Evolutionary conservation across 73 alveolate species (phyloP).

Genomic region (Diophrys sp.): DNA sequence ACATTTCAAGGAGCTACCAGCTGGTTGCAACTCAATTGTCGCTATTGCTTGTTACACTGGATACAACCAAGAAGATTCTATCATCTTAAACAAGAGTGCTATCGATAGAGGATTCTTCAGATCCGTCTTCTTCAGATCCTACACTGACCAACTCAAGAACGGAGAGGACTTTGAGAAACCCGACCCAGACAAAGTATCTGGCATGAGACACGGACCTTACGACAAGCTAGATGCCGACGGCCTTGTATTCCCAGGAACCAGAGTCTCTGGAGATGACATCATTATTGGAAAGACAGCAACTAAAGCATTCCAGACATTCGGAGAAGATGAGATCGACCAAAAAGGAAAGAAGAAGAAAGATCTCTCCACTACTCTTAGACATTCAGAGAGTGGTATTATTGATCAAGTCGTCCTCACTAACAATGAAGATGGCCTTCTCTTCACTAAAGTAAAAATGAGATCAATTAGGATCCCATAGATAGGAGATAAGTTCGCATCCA

Average conservation of each 20-base stretch:
- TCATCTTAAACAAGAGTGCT: constrained; percentile 93
- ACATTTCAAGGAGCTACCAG: constrained; percentile 93
- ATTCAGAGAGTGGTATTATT: constrained; percentile 93
- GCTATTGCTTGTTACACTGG: constrained; percentile 99
- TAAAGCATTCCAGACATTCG: constrained; percentile 24
- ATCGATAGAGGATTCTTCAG: constrained; percentile 98
- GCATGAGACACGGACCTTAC: constrained; percentile 89
- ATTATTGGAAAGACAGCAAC: constrained; percentile 96
- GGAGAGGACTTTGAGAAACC: constrained; percentile 82
- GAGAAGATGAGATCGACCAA: constrained; percentile 28
- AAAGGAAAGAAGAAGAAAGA: constrained; percentile 67
- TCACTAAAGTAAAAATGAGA: constrained; percentile 91
- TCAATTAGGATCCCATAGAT: constrained; percentile 95
- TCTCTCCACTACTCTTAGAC: constrained; percentile 78
- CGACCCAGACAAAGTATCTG: constrained; percentile 65
- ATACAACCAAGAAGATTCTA: constrained; percentile 98
- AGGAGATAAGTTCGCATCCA: constrained; percentile 99
- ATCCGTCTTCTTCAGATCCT: constrained; percentile 97
- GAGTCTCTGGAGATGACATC: constrained; percentile 98
- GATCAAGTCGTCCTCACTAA: constrained; percentile 92
- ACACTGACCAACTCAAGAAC: constrained; percentile 80
- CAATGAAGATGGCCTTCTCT: constrained; percentile 84
- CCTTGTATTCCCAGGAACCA: constrained; percentile 93
- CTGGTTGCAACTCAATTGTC: constrained; percentile 95
- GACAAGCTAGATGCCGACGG: constrained; percentile 97